Conservation (phyloP, 83 land plant species). For the Picea engelmannii region DNA sequence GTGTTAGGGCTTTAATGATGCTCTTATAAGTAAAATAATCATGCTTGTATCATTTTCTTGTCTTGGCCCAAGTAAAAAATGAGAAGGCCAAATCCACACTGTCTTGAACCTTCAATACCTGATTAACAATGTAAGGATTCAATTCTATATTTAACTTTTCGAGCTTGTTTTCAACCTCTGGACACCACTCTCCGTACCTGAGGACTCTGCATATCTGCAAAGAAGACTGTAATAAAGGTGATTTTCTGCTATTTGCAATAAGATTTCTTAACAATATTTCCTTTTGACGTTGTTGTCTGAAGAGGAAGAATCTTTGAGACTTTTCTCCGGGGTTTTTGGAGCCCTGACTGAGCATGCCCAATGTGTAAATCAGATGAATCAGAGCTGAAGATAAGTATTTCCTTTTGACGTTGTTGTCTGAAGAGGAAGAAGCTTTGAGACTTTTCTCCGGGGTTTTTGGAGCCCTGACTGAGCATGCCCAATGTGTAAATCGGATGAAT, state of each 20-base stretch:
- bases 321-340: background rate
- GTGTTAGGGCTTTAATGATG: slow-evolving; percentile 13
- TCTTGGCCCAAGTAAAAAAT: slow-evolving; percentile 33
- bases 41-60: slow-evolving; percentile 20
- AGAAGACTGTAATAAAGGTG: slow-evolving; percentile 14
- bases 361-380: background rate
- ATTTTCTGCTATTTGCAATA: background rate
- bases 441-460: background rate
- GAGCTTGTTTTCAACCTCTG: slow-evolving; percentile 25
- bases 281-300: slow-evolving; percentile 11
- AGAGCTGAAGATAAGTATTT: no score
- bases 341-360: background rate
- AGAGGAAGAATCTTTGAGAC: background rate
- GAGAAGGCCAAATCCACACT: slow-evolving; percentile 18
- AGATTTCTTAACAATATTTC: background rate
- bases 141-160: slow-evolving; percentile 14
- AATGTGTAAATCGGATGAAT: background rate
- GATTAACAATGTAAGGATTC: slow-evolving; percentile 27
- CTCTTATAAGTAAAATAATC: slow-evolving; percentile 22
- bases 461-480: background rate
- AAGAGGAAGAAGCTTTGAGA: background rate
- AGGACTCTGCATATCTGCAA: slow-evolving; percentile 12
- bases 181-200: slow-evolving; percentile 18
- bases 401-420: slow-evolving; percentile 13
- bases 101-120: slow-evolving; percentile 25